Percentiles rank a stretch among this genome's conserved stretches.
These are phyloP conservation scores for Spathaspora arborariae DNA, from an alignment of 805 yeast genomes.

Conservation along the genomic window DNA sequence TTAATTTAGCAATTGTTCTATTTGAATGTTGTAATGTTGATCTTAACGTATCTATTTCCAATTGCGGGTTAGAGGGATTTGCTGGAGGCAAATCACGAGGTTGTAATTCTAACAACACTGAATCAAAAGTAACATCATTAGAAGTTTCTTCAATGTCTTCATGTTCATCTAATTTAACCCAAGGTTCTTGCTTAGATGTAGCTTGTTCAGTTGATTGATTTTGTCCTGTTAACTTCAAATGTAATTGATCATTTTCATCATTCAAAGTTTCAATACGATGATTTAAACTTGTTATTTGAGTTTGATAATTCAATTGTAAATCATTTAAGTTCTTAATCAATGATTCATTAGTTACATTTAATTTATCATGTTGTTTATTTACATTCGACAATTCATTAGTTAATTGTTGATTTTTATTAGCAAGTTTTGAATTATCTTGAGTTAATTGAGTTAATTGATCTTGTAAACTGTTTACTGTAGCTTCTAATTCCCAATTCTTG, in stretches of 20 bases:
- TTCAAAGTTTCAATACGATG: slow-evolving; percentile 55
- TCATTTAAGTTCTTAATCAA: slow-evolving; percentile 36
- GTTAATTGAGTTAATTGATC: slow-evolving; percentile 41
- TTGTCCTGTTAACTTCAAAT: slow-evolving; percentile 24
- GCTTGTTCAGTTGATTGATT: background rate
- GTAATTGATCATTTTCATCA: slow-evolving; percentile 64
- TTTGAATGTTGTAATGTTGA: slow-evolving; percentile 65
- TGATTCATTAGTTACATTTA: slow-evolving; percentile 35
- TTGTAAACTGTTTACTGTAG: slow-evolving; percentile 42
- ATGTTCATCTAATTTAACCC: background rate
- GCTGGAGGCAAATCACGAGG: slow-evolving; percentile 19
- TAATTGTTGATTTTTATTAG: slow-evolving; percentile 29
- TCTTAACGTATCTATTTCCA: slow-evolving; percentile 64
- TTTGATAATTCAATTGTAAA: slow-evolving; percentile 30
- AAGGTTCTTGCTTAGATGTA: background rate
- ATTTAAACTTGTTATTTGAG: slow-evolving; percentile 47
- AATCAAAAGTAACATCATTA: slow-evolving; percentile 32
- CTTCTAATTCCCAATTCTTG: slow-evolving; percentile 62
- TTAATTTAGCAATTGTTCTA: slow-evolving; percentile 56
- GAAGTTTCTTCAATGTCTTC: slow-evolving; percentile 25
- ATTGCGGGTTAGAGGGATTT: slow-evolving; percentile 40
- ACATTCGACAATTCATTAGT: slow-evolving; percentile 21
- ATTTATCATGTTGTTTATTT: slow-evolving; percentile 49
- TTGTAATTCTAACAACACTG: slow-evolving; percentile 26
- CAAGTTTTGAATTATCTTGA: slow-evolving; percentile 37